Conservation (phyloP, 1,284 basidiomycete species). For the Cerioporus squamosus region DNA sequence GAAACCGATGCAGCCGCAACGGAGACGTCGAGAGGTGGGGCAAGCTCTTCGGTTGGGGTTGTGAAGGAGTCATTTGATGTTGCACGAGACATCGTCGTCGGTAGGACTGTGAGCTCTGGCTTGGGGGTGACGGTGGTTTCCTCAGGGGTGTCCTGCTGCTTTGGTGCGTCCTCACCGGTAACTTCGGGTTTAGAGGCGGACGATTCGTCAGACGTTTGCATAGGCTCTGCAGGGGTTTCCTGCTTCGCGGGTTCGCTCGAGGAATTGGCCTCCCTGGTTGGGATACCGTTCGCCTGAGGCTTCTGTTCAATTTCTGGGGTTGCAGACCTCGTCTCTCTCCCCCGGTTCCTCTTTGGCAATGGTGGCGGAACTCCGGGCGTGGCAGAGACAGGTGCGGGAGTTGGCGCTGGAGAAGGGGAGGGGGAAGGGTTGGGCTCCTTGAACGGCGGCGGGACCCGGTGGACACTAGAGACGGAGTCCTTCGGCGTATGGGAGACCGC, state of each 20-base stretch:
- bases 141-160: background rate
- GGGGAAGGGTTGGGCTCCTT: slow-evolving; percentile 2
- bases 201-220: background rate
- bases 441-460: slow-evolving; percentile 26
- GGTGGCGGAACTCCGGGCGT: slow-evolving; percentile 23
- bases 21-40: slow-evolving; percentile 18
- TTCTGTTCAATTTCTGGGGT: slow-evolving; percentile 5
- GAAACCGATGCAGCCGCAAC: slow-evolving; percentile 37
- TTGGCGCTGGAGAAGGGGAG: slow-evolving; percentile 19
- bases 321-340: slow-evolving; percentile 9
- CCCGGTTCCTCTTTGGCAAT: slow-evolving; percentile 28
- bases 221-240: background rate
- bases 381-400: slow-evolving; percentile 17
- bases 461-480: slow-evolving; percentile 9
- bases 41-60: slow-evolving; percentile 39
- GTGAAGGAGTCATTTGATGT: slow-evolving; percentile 35
- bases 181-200: background rate
- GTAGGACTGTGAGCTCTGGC: slow-evolving; percentile 2
- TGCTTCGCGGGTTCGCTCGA: background rate
- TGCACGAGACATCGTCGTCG: slow-evolving; percentile 16
- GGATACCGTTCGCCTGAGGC: background rate
- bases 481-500: slow-evolving; percentile 23
- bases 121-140: background rate
- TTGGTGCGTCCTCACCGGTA: background rate
- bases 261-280: background rate